Conservation (phyloP, 805 yeast genomes). For the Metschnikowia lachancei region DNA sequence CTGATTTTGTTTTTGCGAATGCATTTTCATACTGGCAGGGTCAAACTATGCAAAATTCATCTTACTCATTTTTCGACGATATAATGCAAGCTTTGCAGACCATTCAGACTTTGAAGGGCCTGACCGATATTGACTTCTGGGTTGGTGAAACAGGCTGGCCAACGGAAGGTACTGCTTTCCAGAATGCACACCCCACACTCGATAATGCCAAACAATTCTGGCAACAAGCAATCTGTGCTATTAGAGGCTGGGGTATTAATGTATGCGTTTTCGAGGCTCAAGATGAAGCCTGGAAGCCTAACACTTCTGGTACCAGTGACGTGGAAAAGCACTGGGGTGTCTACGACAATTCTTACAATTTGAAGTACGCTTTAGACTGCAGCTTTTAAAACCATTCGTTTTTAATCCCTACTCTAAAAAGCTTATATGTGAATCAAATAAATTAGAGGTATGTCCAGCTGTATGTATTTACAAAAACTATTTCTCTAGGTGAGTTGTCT, state of each 20-base stretch:
- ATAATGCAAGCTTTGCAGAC: conserved; percentile 95
- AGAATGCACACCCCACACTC: conserved; percentile 62
- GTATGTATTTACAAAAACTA: too few relatives aligned
- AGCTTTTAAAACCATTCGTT: conserved; percentile 19
- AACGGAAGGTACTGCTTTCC: conserved; percentile 74
- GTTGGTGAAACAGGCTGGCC: conserved; percentile 99
- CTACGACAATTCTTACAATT: conserved; percentile 50
- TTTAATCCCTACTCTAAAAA: background rate
- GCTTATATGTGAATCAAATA: background rate
- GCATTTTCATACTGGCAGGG: conserved; percentile 99
- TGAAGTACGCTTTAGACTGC: conserved; percentile 41
- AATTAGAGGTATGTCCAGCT: background rate
- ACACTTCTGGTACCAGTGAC: conserved; percentile 76
- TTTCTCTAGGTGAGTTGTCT: too few relatives aligned
- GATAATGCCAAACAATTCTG: conserved; percentile 77
- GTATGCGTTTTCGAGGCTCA: conserved; percentile 91
- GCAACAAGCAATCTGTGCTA: conserved; percentile 87
- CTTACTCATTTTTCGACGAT: conserved; percentile 92
- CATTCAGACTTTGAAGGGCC: conserved; percentile 82
- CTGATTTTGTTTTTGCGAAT: conserved; percentile 87
- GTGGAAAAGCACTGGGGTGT: conserved; percentile 98
- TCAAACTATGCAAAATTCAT: conserved; percentile 75
- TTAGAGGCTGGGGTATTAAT: conserved; percentile 94
- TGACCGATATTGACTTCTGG: conserved; percentile 85
- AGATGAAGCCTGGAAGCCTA: conserved; percentile 96